phyloP scores from a whole-genome alignment of 768 basidiomycete genomes.

The Phlebiopsis flavidoalba region DNA sequence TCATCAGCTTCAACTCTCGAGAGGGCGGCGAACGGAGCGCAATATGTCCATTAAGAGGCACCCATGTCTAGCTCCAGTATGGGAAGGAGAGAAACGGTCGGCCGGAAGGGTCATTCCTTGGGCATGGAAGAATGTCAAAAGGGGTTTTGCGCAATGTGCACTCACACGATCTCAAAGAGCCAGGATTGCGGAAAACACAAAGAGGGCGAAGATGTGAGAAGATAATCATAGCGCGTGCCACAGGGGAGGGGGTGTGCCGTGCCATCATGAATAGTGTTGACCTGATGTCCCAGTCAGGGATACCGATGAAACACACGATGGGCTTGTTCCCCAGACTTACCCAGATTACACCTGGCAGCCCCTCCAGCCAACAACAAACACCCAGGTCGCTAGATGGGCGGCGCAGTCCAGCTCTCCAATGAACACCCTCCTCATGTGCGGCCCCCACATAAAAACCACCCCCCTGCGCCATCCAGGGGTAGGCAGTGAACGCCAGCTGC shows the following conservation, averaged over 20 bases:
- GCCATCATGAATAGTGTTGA: constrained; percentile 48
- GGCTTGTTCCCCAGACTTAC: constrained; percentile 22
- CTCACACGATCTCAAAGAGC: constrained; percentile 46
- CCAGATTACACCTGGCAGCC: constrained; percentile 65
- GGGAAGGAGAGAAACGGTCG: constrained; percentile 1
- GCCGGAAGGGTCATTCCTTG: not conserved
- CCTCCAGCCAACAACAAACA: constrained; percentile 58
- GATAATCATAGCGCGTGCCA: constrained; percentile 50
- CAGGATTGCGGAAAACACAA: constrained; percentile 51
- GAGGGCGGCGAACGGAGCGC: not conserved
- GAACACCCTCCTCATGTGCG: not conserved
- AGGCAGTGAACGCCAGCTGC: constrained; percentile 44
- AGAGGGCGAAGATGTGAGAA: constrained; percentile 49
- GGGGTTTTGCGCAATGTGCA: not conserved
- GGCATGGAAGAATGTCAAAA: not conserved
- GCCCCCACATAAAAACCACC: no score
- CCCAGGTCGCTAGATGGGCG: constrained; percentile 49
- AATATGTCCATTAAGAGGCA: constrained; percentile 1
- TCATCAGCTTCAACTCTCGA: not conserved
- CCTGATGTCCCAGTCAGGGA: constrained; percentile 16
- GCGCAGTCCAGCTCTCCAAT: not conserved
- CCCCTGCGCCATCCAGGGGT: constrained; percentile 65
- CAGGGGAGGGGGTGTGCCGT: constrained; percentile 47
- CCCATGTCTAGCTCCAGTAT: not conserved
- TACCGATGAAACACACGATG: not conserved